Percentiles rank a stretch among this genome's conserved stretches.
phyloP scores from a whole-genome alignment of 2,329 filamentous ascomycete species.

The Pestalotiopsis sp. region DNA sequence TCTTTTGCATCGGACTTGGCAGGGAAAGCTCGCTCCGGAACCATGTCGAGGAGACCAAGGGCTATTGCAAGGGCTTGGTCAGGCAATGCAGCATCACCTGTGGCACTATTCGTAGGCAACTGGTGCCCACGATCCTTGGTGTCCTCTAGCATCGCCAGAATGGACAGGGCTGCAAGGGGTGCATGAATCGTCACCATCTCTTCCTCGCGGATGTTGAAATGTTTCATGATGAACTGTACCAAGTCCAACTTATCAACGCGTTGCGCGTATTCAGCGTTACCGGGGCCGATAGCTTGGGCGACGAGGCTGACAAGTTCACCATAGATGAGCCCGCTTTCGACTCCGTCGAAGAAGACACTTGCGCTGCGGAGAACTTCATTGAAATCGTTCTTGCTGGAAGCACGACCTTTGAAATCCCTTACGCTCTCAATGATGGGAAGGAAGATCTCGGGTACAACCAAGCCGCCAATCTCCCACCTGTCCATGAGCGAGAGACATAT shows the following conservation, averaged over 20 bases:
- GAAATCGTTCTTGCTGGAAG: slow-evolving; percentile 70
- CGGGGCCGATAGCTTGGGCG: slow-evolving; percentile 56
- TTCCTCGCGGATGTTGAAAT: slow-evolving; percentile 94
- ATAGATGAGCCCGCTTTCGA: slow-evolving; percentile 93
- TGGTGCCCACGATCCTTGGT: slow-evolving; percentile 38
- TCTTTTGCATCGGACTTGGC: slow-evolving; percentile 23
- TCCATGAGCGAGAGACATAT: slow-evolving; percentile 97
- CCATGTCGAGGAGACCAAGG: slow-evolving; percentile 60
- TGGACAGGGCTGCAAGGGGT: slow-evolving; percentile 71
- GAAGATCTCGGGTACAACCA: slow-evolving; percentile 87
- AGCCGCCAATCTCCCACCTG: slow-evolving; percentile 92
- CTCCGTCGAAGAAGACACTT: slow-evolving; percentile 95
- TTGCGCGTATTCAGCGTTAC: slow-evolving; percentile 43
- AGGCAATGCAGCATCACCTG: slow-evolving; percentile 21
- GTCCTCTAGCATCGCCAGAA: slow-evolving; percentile 62
- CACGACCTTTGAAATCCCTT: slow-evolving; percentile 68
- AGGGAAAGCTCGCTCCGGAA: slow-evolving; percentile 66
- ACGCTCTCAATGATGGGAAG: slow-evolving; percentile 82
- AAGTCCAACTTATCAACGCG: slow-evolving; percentile 68
- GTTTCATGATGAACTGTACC: slow-evolving; percentile 77
- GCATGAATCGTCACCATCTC: slow-evolving; percentile 91
- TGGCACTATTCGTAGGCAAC: slow-evolving; percentile 12
- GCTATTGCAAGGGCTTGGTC: slow-evolving; percentile 39
- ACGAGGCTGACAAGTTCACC: slow-evolving; percentile 75
- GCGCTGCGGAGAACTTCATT: slow-evolving; percentile 89